Conservation (phyloP, 2,329 filamentous ascomycete species). For the Aspergillus fumigatus region DNA sequence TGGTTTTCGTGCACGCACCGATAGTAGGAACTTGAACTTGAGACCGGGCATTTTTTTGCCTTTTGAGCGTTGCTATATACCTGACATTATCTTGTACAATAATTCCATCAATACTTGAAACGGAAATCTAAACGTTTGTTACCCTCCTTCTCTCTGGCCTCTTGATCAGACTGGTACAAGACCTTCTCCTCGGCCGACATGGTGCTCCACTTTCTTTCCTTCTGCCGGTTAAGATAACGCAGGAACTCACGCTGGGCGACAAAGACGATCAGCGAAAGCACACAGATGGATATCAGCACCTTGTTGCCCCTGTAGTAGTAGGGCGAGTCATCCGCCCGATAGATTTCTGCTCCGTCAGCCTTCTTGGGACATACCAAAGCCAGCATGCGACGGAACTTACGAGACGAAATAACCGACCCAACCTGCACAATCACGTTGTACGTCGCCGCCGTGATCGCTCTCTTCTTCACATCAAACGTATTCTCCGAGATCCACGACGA, state of each 20-base stretch:
- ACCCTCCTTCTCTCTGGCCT: constrained; percentile 43
- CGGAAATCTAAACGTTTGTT: constrained; percentile 51
- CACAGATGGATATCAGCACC: constrained; percentile 50
- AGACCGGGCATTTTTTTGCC: not conserved
- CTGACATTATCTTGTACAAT: not conserved
- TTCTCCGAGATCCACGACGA: constrained; percentile 27
- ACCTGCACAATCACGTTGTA: constrained; percentile 36
- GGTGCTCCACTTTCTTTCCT: constrained; percentile 43
- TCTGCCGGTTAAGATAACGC: constrained; percentile 46
- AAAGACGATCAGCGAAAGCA: constrained; percentile 45
- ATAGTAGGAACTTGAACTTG: not conserved
- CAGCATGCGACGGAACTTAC: too few species aligned
- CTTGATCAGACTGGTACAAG: constrained; percentile 45
- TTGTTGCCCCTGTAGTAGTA: constrained; percentile 54
- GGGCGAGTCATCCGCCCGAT: constrained; percentile 46
- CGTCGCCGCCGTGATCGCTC: constrained; percentile 24
- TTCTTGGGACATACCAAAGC: not conserved
- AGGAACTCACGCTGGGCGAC: constrained; percentile 45
- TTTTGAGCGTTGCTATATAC: not conserved
- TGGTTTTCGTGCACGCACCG: not conserved
- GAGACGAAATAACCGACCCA: constrained; percentile 25
- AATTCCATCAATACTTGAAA: constrained; percentile 41
- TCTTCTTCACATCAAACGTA: constrained; percentile 26
- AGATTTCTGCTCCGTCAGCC: constrained; percentile 39
- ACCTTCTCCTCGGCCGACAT: constrained; percentile 45